These are phyloP conservation scores for Viola pubescens DNA, from an alignment of 441 rosid genomes.

Conservation along the genomic window DNA sequence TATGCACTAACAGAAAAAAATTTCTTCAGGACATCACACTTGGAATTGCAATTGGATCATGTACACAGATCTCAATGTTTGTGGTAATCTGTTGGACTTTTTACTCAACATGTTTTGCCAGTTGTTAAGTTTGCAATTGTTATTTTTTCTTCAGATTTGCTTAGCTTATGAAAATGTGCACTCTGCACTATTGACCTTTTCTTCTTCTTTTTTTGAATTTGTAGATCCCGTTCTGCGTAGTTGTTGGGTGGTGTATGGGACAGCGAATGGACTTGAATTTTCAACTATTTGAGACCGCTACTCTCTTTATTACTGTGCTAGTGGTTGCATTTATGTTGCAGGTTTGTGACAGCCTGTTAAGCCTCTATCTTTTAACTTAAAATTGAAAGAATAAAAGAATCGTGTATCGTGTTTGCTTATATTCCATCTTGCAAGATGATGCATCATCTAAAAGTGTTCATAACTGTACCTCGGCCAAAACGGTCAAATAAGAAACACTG, in stretches of 20 bases:
- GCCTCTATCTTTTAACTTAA: neutral
- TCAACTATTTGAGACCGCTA: slow-evolving; percentile 85
- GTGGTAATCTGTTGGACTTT: slow-evolving; percentile 38
- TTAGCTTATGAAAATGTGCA: neutral
- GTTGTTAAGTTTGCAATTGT: too few relatives aligned
- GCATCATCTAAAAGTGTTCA: neutral
- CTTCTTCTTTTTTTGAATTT: neutral
- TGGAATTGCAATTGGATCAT: slow-evolving; percentile 95
- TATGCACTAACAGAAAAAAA: neutral
- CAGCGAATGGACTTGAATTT: slow-evolving; percentile 78
- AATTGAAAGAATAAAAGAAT: neutral
- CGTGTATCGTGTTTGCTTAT: neutral
- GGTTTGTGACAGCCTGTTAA: slow-evolving; percentile 28
- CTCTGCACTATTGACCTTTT: too few relatives aligned
- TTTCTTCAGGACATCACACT: slow-evolving; percentile 67
- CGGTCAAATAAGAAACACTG: too few relatives aligned
- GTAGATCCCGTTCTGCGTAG: slow-evolving; percentile 84
- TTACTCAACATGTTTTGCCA: too few relatives aligned
- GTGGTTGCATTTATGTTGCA: slow-evolving; percentile 86
- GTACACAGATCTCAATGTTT: slow-evolving; percentile 88
- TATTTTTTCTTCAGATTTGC: too few relatives aligned
- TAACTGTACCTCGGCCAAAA: too few relatives aligned
- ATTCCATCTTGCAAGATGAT: neutral
- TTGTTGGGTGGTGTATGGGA: slow-evolving; percentile 83
- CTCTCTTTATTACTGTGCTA: slow-evolving; percentile 70